Conservation (phyloP, 352 stramenopile genomes). For the Pythium grandisporangium region DNA sequence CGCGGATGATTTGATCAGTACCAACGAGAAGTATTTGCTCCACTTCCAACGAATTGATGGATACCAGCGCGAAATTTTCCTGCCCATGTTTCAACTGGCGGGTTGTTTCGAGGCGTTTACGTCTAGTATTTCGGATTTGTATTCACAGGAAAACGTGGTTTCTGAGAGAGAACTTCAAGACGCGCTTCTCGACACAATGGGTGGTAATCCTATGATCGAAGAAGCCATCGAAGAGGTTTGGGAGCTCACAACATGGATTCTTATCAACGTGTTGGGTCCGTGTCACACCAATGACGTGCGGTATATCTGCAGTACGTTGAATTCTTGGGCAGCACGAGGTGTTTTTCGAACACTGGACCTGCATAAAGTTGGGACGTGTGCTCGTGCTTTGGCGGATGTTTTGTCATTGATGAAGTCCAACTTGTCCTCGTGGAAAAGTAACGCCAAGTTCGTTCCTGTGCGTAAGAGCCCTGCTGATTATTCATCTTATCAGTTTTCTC, state of each 20-base stretch:
- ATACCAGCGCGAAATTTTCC: conserved; percentile 96
- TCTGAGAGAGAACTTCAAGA: conserved; percentile 71
- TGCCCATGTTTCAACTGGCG: conserved; percentile 97
- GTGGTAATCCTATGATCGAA: conserved; percentile 75
- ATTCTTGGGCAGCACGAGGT: conserved; percentile 66
- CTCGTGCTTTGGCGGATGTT: conserved; percentile 58
- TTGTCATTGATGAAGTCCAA: conserved; percentile 65
- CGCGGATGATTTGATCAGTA: conserved; percentile 87
- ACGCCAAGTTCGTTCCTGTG: conserved; percentile 73
- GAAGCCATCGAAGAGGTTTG: conserved; percentile 95
- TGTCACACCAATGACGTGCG: conserved; percentile 93
- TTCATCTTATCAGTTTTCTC: conserved; percentile 74
- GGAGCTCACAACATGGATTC: conserved; percentile 93
- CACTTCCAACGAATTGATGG: conserved; percentile 95
- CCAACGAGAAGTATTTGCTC: conserved; percentile 82
- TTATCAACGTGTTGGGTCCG: conserved; percentile 92
- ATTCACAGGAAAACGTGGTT: conserved; percentile 45
- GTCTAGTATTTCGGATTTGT: conserved; percentile 62
- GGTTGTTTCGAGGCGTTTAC: conserved; percentile 94
- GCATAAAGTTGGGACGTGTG: conserved; percentile 54
- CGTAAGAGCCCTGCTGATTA: conserved; percentile 81
- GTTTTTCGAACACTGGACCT: conserved; percentile 75
- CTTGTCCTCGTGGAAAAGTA: conserved; percentile 49
- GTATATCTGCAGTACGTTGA: conserved; percentile 82
- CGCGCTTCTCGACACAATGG: conserved; percentile 73